These are phyloP conservation scores for Verticillium alfalfae DNA, from an alignment of 2,329 filamentous ascomycete species.

Conservation along the genomic window DNA sequence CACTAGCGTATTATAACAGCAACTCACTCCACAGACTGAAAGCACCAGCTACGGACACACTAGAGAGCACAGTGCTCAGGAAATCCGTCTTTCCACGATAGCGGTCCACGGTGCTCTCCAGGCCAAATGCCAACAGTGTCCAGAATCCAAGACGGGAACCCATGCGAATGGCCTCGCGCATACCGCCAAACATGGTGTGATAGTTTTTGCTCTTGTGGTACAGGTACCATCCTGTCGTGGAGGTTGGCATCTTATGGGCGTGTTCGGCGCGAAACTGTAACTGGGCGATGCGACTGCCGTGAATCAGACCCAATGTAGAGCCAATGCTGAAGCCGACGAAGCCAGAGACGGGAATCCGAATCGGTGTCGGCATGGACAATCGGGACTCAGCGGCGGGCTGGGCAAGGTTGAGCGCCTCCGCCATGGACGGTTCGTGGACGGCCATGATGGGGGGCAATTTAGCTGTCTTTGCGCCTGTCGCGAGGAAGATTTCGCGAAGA, in stretches of 20 bases:
- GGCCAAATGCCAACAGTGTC: constrained; percentile 68
- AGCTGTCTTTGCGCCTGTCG: not conserved
- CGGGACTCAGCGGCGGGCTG: constrained; percentile 32
- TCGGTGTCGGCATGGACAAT: constrained; percentile 57
- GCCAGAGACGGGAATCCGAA: constrained; percentile 62
- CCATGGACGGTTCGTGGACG: constrained; percentile 3
- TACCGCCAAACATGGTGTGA: constrained; percentile 68
- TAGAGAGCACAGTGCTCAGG: constrained; percentile 75
- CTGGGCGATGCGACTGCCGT: constrained; percentile 68
- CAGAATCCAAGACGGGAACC: constrained; percentile 66
- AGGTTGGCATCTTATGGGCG: constrained; percentile 82
- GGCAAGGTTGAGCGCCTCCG: constrained; percentile 17
- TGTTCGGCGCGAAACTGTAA: constrained; percentile 93
- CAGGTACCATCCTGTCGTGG: constrained; percentile 88
- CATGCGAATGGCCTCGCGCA: constrained; percentile 74
- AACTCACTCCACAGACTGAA: constrained; percentile 81
- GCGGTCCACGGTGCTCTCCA: constrained; percentile 82
- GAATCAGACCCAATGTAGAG: constrained; percentile 62
- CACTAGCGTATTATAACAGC: constrained; percentile 1
- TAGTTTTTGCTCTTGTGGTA: constrained; percentile 99
- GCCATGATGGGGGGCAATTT: constrained; percentile 2
- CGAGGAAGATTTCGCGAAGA: not conserved
- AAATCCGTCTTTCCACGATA: constrained; percentile 67
- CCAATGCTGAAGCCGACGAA: constrained; percentile 62
- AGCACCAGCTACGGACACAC: constrained; percentile 74